These are phyloP conservation scores for Boeremia exigua DNA, from an alignment of 2,329 filamentous ascomycete genomes.

Conservation along the genomic window DNA sequence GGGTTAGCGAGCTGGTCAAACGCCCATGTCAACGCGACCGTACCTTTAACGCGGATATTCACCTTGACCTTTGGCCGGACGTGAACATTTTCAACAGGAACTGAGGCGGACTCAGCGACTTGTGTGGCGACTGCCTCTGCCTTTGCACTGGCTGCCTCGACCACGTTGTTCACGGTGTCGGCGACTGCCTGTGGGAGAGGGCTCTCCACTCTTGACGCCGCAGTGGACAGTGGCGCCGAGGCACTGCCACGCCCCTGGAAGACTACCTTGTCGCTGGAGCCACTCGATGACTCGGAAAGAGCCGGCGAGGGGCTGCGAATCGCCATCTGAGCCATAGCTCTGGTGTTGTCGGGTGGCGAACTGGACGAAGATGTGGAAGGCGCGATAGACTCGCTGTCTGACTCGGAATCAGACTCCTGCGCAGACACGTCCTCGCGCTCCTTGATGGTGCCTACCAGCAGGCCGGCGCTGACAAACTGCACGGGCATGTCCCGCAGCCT, in stretches of 20 bases:
- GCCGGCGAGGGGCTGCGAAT: constrained; percentile 48
- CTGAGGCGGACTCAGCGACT: constrained; percentile 3
- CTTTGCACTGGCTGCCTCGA: constrained; percentile 1
- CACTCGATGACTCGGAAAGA: constrained; percentile 28
- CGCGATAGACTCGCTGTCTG: constrained; percentile 19
- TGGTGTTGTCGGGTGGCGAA: constrained; percentile 24
- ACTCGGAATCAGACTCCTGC: constrained; percentile 14
- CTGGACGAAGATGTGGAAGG: constrained; percentile 24
- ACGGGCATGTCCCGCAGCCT: constrained; percentile 63
- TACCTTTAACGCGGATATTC: constrained; percentile 19
- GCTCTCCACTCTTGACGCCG: constrained; percentile 8
- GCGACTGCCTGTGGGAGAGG: constrained; percentile 9
- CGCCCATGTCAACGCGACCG: neutral
- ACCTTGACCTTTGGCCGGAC: constrained; percentile 13
- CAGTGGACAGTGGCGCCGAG: constrained; percentile 8
- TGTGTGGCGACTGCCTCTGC: constrained; percentile 2
- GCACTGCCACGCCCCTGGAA: constrained; percentile 41
- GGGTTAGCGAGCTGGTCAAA: neutral
- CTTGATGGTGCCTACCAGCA: constrained; percentile 44
- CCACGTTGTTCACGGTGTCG: neutral
- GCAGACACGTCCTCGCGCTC: constrained; percentile 31
- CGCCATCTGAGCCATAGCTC: constrained; percentile 40
- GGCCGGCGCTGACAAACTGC: constrained; percentile 66
- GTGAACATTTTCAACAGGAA: constrained; percentile 6
- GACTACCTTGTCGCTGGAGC: constrained; percentile 66